Conservation (phyloP, 202 grass and related monocot genomes). For the Panicum hallii region DNA sequence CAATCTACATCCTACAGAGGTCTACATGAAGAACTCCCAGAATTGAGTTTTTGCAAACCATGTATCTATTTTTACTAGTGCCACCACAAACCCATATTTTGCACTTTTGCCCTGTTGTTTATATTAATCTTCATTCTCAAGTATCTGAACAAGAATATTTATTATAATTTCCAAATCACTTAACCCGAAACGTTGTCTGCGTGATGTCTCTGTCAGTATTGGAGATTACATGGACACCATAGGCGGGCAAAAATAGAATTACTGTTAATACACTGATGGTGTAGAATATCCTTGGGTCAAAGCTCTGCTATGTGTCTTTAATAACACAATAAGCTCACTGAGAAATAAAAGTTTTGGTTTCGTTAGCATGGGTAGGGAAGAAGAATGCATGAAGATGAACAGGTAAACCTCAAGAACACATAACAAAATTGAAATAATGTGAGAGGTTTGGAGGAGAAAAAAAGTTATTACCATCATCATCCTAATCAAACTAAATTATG, state of each 20-base stretch:
- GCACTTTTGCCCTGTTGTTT: too few relatives aligned
- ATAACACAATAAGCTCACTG: not conserved
- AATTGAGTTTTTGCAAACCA: not conserved
- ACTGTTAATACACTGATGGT: too few relatives aligned
- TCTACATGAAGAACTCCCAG: not conserved
- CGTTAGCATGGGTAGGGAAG: not conserved
- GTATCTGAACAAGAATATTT: not conserved
- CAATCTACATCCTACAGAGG: not conserved
- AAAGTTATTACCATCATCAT: not conserved
- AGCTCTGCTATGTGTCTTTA: not conserved
- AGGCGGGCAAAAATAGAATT: not conserved
- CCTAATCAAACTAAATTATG: not conserved
- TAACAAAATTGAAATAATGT: too few relatives aligned
- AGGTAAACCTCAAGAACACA: too few relatives aligned
- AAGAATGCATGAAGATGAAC: not conserved
- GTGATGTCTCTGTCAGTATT: not conserved
- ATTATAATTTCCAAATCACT: not conserved
- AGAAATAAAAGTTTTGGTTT: not conserved
- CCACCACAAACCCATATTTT: too few relatives aligned
- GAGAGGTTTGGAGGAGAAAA: too few relatives aligned
- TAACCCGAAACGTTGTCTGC: not conserved
- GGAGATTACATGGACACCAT: not conserved
- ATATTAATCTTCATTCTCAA: not conserved
- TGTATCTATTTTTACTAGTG: not conserved
- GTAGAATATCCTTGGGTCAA: not conserved